Percentiles rank a stretch among this genome's conserved stretches.
Conservation (phyloP, 345 rosid genomes). For the Balakata baccata region DNA sequence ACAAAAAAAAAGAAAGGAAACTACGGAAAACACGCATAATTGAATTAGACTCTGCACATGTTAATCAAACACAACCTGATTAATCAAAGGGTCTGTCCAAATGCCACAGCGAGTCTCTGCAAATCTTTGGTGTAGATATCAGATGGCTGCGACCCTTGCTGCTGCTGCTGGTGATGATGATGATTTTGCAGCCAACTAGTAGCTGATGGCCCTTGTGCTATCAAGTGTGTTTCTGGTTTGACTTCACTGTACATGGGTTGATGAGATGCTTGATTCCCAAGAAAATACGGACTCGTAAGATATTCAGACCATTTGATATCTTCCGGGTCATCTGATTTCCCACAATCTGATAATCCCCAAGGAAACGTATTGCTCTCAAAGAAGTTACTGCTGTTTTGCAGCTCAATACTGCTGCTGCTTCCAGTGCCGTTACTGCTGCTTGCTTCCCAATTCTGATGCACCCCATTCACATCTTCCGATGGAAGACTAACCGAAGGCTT, state of each 20-base stretch:
- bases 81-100: conserved; percentile 36
- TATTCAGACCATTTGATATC: conserved; percentile 57
- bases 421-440: conserved; percentile 20
- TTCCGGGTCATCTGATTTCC: conserved; percentile 29
- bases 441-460: conserved; percentile 28
- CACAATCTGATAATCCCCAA: conserved; percentile 36
- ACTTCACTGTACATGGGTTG: conserved; percentile 30
- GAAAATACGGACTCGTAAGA: conserved; percentile 35
- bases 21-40: conserved; percentile 21
- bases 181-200: conserved; percentile 25
- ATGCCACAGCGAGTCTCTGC: conserved; percentile 41
- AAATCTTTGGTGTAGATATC: conserved; percentile 36
- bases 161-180: conserved; percentile 22
- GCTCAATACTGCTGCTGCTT: conserved; percentile 39
- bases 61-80: conserved; percentile 8
- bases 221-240: conserved; percentile 33
- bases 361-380: conserved; percentile 36
- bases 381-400: conserved; percentile 39
- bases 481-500: conserved; percentile 64
- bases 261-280: conserved; percentile 29
- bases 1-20: conserved; percentile 18
- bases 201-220: conserved; percentile 19
- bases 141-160: conserved; percentile 23
- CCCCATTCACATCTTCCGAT: conserved; percentile 9
- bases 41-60: conserved; percentile 20